phyloP scores from a whole-genome alignment of 2,329 filamentous ascomycete genomes.

The Hypoxylon sp. region DNA sequence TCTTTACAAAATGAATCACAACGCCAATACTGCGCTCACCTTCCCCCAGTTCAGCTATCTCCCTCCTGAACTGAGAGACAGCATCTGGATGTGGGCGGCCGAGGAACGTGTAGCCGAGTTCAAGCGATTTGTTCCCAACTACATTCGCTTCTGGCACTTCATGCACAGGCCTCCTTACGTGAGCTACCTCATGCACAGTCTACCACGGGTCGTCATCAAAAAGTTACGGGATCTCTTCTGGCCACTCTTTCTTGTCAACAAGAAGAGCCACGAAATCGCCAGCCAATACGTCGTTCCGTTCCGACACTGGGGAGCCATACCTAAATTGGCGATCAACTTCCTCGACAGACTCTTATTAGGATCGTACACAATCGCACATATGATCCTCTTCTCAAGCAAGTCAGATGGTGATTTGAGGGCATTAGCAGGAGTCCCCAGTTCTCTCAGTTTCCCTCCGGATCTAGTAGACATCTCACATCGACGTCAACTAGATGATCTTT shows the following conservation, averaged over 20 bases:
- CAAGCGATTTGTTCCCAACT: not conserved
- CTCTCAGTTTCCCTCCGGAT: not conserved
- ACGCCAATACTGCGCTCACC: too few relatives aligned
- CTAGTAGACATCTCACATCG: not conserved
- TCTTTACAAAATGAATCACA: not conserved
- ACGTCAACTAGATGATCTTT: not conserved
- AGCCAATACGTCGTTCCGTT: constrained; percentile 4
- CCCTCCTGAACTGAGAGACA: not conserved
- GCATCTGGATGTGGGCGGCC: constrained; percentile 11
- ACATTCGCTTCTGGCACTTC: not conserved
- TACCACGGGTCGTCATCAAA: not conserved
- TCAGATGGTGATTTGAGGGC: not conserved
- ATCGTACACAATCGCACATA: not conserved
- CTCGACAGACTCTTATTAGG: not conserved
- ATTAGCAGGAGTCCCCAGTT: not conserved
- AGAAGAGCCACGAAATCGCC: not conserved
- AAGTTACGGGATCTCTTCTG: constrained; percentile 1
- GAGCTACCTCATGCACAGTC: not conserved
- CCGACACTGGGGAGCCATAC: not conserved
- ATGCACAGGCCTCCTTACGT: not conserved
- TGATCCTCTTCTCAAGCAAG: not conserved
- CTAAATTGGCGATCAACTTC: constrained; percentile 5
- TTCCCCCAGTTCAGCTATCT: not conserved
- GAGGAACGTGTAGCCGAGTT: not conserved
- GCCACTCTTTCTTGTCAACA: constrained; percentile 7